Percentiles rank a stretch among this genome's conserved stretches.
phyloP scores from a whole-genome alignment of 1,139 yeast species.

The Suhomyces terraborum region DNA sequence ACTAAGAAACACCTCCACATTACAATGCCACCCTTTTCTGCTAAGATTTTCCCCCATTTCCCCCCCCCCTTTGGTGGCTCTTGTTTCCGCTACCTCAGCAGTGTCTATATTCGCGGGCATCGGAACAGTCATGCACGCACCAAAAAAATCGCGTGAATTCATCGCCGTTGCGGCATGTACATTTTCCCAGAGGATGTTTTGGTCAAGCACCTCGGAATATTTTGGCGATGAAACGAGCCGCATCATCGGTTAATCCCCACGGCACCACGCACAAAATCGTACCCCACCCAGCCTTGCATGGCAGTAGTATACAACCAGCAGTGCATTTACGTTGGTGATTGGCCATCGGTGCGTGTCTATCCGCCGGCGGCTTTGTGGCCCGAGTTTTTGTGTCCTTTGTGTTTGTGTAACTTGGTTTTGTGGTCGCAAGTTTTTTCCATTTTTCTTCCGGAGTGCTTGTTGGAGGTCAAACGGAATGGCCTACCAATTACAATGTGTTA shows the following conservation, averaged over 20 bases:
- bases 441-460: slow-evolving; percentile 1
- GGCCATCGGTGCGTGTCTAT: neutral
- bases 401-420: neutral
- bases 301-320: neutral
- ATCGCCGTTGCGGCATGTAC: no score
- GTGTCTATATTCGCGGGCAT: no score
- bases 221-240: neutral
- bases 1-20: no score
- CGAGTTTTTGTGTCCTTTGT: neutral
- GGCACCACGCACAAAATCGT: neutral
- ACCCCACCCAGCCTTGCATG: slow-evolving; percentile 1
- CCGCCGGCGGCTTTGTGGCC: slow-evolving; percentile 1
- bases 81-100: no score
- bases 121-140: no score
- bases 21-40: no score
- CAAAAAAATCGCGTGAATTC: no score
- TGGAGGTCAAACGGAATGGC: neutral
- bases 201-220: slow-evolving; percentile 4
- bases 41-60: no score
- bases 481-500: neutral
- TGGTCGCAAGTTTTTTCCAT: neutral
- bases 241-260: slow-evolving; percentile 1
- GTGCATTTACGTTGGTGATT: neutral
- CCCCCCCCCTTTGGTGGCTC: no score
- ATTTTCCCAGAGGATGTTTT: no score